Evolutionary conservation across 805 yeast species (phyloP), one percentile per base, ranked within the genome.

Genomic region (Suhomyces xylopsoci): DNA sequence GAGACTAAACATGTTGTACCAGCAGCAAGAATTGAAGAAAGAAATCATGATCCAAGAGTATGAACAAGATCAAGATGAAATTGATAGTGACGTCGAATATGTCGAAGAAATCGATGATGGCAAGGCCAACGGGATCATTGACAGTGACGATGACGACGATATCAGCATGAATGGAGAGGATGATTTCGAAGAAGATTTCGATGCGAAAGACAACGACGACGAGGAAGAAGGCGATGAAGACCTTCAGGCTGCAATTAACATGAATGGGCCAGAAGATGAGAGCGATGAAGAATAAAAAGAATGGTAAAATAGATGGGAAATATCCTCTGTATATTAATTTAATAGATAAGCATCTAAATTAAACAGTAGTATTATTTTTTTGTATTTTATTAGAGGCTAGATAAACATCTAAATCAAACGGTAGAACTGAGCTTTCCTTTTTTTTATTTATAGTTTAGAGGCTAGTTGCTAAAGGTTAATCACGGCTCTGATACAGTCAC

Each of bases 401-500:
- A 38, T 17, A 38, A 19, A 38, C 42, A 38, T 38, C 17, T 17
- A 15, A n/a, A 15, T 3, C 41, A 15, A 36, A n/a, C 10, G 17
- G 14, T 38, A 24, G 30, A 12, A 20, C n/a, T 12, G 32, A 12
- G n/a, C 22, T 17, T 42, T 20, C 20, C 20, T 5, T 17, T 7
- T n/a, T 32, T 32, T n/a, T 5, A 7, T 32, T 38, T 38, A 38
- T 5, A 38, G 20, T 17, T 38, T 38, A 10, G 42, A 10, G 24
- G 26, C 55, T 56, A 58, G 58, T 58, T 51, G 60, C 60, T 53
- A 74, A 58, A 81, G 69, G 61, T 82, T 76, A 58, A 88, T 75
- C 55, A 94, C 97, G 24, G 97, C 94, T 77, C 99, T 88, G 72
- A 94, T 84, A 77, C 97, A 90, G 65, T 83, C 87, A 67, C 99